A percentile compares a stretch with the other conserved stretches of the same genome.
phyloP scores from a whole-genome alignment of 2,329 filamentous ascomycete genomes.

The Penicillium italicum region DNA sequence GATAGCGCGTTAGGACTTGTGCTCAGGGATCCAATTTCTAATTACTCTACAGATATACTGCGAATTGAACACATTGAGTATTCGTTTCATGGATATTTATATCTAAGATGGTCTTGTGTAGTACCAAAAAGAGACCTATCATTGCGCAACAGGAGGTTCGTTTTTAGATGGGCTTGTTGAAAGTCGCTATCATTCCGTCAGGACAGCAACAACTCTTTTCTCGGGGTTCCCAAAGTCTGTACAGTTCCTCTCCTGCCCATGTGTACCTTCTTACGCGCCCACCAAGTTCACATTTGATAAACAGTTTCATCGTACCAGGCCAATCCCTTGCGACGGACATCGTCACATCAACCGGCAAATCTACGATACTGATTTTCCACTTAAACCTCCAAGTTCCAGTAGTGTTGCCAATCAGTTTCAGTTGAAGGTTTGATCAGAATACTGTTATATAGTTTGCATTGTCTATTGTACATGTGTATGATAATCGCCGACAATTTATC shows the following conservation, averaged over 20 bases:
- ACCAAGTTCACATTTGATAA: background rate
- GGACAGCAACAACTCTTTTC: slow-evolving; percentile 10
- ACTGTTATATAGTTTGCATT: background rate
- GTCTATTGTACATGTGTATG: background rate
- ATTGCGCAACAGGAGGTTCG: background rate
- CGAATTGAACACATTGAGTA: background rate
- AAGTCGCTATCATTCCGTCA: slow-evolving; percentile 4
- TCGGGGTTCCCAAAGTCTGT: background rate
- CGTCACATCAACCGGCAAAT: background rate
- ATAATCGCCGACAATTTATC: slow-evolving; percentile 4
- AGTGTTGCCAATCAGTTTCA: background rate
- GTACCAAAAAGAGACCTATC: background rate
- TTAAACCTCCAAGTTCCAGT: background rate
- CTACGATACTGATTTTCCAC: background rate
- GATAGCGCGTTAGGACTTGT: background rate
- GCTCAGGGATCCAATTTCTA: background rate
- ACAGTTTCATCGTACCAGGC: background rate
- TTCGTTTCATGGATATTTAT: background rate
- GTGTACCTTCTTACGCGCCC: background rate
- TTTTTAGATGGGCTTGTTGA: background rate
- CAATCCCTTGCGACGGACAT: background rate
- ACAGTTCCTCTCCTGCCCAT: background rate
- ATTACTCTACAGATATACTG: background rate
- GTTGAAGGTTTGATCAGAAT: background rate
- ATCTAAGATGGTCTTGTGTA: background rate